Conservation (phyloP, 176 grass and related monocot genomes). For the Stipa capillata region DNA sequence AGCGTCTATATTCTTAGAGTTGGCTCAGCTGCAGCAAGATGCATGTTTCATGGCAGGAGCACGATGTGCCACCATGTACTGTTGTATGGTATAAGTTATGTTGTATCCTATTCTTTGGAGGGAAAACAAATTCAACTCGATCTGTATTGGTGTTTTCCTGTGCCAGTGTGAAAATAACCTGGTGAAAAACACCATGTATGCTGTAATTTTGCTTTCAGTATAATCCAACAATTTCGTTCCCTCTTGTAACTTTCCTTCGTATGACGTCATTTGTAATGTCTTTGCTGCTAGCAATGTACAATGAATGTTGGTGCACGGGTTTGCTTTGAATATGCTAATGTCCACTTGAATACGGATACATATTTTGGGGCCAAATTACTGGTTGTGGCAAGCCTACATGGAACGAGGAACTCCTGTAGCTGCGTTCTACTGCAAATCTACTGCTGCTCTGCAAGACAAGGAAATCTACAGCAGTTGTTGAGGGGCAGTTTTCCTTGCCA, state of each 20-base stretch:
- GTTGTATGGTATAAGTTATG: slow-evolving; percentile 28
- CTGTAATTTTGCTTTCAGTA: neutral
- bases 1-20: slow-evolving; percentile 1
- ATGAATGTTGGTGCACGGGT: neutral
- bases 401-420: neutral
- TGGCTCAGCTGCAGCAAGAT: slow-evolving; percentile 2
- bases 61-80: slow-evolving; percentile 10
- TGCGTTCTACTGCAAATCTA: neutral
- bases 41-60: slow-evolving; percentile 9
- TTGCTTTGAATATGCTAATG: neutral
- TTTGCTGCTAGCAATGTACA: neutral
- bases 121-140: neutral
- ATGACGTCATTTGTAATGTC: neutral
- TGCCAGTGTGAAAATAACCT: neutral
- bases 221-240: neutral
- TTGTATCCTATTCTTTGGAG: slow-evolving; percentile 2
- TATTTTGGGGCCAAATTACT: neutral
- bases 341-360: neutral
- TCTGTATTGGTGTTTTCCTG: neutral
- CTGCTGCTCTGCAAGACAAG: too few relatives aligned
- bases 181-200: neutral
- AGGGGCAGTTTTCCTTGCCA: neutral
- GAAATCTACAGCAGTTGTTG: neutral
- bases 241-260: neutral
- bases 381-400: neutral